Conservation (phyloP, 2,329 filamentous ascomycete genomes). For the Chrysoporthe cubensis region DNA sequence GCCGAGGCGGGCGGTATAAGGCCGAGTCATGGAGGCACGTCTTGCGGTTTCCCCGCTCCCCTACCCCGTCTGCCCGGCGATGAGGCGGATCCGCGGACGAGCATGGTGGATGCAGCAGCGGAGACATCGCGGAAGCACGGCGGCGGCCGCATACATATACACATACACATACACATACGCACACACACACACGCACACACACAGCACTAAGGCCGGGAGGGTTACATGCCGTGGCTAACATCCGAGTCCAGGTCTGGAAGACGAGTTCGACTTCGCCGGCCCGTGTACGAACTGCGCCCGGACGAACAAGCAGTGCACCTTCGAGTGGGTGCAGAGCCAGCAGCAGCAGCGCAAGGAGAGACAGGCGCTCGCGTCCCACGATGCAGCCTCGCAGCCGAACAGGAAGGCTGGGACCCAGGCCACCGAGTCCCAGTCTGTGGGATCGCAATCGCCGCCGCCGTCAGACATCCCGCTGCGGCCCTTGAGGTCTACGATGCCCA, state of each 20-base stretch:
- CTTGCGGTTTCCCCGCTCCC: background rate
- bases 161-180: background rate
- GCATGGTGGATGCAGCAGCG: constrained; percentile 4
- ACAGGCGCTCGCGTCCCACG: constrained; percentile 14
- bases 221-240: background rate
- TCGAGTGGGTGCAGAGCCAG: constrained; percentile 30
- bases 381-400: constrained; percentile 6
- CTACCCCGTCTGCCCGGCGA: background rate
- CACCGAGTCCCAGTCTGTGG: background rate
- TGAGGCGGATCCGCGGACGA: constrained; percentile 5
- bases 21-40: constrained; percentile 28
- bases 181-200: background rate
- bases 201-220: background rate
- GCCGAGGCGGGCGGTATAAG: background rate
- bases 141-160: background rate
- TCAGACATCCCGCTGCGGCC: constrained; percentile 20
- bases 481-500: constrained; percentile 15
- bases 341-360: constrained; percentile 24
- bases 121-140: constrained; percentile 1
- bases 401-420: background rate
- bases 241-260: constrained; percentile 11
- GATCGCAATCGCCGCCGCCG: constrained; percentile 8
- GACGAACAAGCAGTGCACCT: constrained; percentile 30
- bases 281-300: constrained; percentile 29
- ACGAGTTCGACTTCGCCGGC: constrained; percentile 21